Evolutionary conservation across 495 filamentous ascomycete genomes (phyloP).

Genomic region (Parachaetomium inaequale): DNA sequence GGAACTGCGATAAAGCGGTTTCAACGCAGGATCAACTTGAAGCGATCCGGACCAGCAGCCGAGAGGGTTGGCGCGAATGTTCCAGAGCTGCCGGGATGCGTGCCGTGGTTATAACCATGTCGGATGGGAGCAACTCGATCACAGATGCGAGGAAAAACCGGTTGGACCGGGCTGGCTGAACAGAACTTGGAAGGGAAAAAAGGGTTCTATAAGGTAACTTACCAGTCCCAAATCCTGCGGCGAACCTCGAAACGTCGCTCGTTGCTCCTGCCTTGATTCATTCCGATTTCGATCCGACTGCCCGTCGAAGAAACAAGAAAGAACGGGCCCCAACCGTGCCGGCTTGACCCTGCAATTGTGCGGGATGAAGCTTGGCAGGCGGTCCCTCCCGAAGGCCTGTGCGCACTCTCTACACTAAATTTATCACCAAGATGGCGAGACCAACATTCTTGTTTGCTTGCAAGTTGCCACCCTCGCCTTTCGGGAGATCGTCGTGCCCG

Average conservation of each 20-base stretch:
- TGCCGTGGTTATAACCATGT: background rate
- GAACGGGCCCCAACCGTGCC: background rate
- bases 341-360: background rate
- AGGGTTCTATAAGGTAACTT: no score
- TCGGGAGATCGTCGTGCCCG: constrained; percentile 11
- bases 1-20: background rate
- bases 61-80: background rate
- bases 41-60: no score
- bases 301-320: background rate
- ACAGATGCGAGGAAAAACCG: no score
- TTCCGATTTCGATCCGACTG: no score
- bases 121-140: no score
- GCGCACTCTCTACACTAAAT: background rate
- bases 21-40: no score
- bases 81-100: background rate
- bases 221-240: no score
- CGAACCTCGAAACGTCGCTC: no score
- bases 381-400: constrained; percentile 10
- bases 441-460: background rate
- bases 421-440: background rate
- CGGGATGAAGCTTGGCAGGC: constrained; percentile 11
- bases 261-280: no score
- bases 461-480: background rate
- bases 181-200: no score
- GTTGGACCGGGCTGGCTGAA: no score